Conservation (phyloP, 768 basidiomycete species). For the Xanthoconium purpureum region DNA sequence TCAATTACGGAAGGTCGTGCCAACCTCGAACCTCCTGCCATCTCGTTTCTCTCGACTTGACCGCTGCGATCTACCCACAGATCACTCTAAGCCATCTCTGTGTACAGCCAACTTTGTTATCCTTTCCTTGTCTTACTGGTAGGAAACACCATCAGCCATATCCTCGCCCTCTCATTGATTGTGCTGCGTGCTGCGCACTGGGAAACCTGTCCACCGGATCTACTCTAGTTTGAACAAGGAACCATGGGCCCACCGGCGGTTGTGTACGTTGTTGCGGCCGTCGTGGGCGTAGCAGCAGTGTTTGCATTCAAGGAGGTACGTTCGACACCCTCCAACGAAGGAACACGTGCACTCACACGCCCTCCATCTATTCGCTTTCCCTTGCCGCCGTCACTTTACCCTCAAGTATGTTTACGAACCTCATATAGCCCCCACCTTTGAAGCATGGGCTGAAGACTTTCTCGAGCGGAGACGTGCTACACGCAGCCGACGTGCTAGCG, state of each 20-base stretch:
- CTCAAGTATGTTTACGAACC: constrained; percentile 66
- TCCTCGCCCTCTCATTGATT: background rate
- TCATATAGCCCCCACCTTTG: constrained; percentile 60
- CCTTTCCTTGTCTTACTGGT: background rate
- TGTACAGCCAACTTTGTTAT: background rate
- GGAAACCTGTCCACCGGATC: constrained; percentile 2
- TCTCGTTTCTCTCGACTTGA: background rate
- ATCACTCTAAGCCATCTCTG: background rate
- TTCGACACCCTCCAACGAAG: background rate
- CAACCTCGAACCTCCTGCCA: constrained; percentile 1
- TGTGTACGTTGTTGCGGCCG: constrained; percentile 49
- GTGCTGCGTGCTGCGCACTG: constrained; percentile 11
- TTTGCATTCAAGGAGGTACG: constrained; percentile 61
- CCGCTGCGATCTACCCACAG: background rate
- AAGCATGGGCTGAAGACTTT: constrained; percentile 40
- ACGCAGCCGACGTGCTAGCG: constrained; percentile 25
- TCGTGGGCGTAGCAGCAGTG: constrained; percentile 48
- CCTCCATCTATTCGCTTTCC: background rate
- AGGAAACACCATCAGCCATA: background rate
- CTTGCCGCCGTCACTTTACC: background rate
- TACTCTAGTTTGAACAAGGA: constrained; percentile 2
- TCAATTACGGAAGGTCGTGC: constrained; percentile 10
- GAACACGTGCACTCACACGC: constrained; percentile 23
- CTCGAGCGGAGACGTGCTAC: constrained; percentile 29
- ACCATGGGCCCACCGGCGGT: constrained; percentile 34